phyloP scores from a whole-genome alignment of 306 rosid genomes.

The Medicago lupulina region DNA sequence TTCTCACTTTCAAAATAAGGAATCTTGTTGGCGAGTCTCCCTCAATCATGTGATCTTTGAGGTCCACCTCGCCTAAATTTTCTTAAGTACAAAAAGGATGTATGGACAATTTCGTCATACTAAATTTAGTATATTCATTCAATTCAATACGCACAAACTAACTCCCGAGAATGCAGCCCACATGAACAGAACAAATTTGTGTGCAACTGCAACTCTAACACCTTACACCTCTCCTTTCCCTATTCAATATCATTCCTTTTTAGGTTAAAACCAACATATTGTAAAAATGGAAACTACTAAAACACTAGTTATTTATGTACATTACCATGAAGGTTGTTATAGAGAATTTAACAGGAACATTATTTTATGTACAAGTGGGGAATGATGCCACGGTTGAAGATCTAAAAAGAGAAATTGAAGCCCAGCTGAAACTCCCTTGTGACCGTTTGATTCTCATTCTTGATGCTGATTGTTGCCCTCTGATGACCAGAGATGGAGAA shows the following conservation, averaged over 20 bases:
- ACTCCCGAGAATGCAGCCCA: conserved; percentile 54
- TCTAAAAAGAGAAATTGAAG: conserved; percentile 58
- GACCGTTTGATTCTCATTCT: conserved; percentile 62
- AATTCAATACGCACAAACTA: conserved; percentile 43
- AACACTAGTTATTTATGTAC: neutral
- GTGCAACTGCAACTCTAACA: conserved; percentile 31
- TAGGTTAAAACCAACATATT: neutral
- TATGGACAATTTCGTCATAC: neutral
- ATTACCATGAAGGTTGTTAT: conserved; percentile 50
- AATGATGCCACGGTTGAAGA: conserved; percentile 57
- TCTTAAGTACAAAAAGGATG: neutral
- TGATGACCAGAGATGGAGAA: conserved; percentile 45
- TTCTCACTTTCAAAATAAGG: too few relatives aligned
- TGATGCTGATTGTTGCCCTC: conserved; percentile 28
- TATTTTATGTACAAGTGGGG: conserved; percentile 49
- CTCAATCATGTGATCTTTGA: too few relatives aligned
- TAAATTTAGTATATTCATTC: conserved; percentile 22
- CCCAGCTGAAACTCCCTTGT: conserved; percentile 56
- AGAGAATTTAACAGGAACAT: conserved; percentile 58
- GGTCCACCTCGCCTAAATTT: too few relatives aligned
- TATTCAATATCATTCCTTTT: conserved; percentile 3
- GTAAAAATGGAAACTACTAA: neutral
- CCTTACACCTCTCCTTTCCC: neutral
- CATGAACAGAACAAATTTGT: conserved; percentile 51
- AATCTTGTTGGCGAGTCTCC: too few relatives aligned